phyloP scores from a whole-genome alignment of 352 stramenopile genomes.

The Poterioochromonas sp. region DNA sequence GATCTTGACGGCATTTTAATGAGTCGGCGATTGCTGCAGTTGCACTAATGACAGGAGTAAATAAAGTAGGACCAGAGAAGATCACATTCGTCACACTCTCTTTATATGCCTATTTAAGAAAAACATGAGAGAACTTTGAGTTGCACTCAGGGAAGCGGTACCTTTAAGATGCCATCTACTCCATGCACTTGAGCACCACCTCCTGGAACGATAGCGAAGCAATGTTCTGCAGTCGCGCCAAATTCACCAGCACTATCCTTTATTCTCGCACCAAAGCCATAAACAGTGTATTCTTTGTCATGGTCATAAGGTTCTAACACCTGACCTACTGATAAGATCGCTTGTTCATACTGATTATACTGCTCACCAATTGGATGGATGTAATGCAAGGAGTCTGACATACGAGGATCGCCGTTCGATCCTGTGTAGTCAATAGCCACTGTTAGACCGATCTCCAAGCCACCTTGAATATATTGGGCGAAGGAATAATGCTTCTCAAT shows the following conservation, averaged over 20 bases:
- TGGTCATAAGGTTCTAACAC: conserved; percentile 68
- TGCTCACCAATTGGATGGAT: conserved; percentile 35
- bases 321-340: conserved; percentile 48
- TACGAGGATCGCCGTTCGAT: conserved; percentile 54
- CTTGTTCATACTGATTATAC: conserved; percentile 42
- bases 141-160: background rate
- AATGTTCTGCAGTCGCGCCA: conserved; percentile 73
- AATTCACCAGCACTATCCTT: conserved; percentile 26
- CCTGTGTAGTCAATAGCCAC: conserved; percentile 68
- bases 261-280: conserved; percentile 70
- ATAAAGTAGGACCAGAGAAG: conserved; percentile 58
- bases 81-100: conserved; percentile 50
- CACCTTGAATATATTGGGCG: conserved; percentile 41
- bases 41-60: conserved; percentile 57
- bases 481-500: conserved; percentile 20
- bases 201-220: conserved; percentile 54
- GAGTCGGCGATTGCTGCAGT: conserved; percentile 42
- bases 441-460: conserved; percentile 72
- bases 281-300: conserved; percentile 61
- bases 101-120: conserved; percentile 55
- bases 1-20: background rate
- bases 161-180: conserved; percentile 9
- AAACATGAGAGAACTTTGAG: conserved; percentile 50
- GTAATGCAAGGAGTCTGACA: conserved; percentile 48
- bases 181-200: background rate